Conservation (phyloP, 2,329 filamentous ascomycete species). For the Endothia cerciana region DNA sequence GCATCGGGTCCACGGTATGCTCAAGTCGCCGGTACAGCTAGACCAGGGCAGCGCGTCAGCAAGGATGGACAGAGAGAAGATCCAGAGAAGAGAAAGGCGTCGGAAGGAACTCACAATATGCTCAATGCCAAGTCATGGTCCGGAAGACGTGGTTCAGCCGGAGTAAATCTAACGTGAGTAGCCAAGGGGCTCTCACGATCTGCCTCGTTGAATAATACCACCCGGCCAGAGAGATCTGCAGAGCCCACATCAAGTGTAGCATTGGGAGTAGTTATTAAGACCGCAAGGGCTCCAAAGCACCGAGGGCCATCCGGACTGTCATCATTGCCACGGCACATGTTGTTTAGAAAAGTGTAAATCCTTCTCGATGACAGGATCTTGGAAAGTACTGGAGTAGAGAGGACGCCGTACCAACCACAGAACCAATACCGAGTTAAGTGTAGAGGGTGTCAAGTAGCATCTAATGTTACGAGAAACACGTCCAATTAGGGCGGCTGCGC, state of each 20-base stretch:
- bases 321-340: conserved; percentile 2
- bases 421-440: no score
- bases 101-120: not conserved
- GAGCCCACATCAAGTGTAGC: not conserved
- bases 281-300: conserved; percentile 6
- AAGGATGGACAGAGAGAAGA: no score
- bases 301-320: not conserved
- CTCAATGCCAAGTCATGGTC: not conserved
- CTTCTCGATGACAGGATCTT: not conserved
- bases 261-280: not conserved
- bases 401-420: not conserved
- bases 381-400: not conserved
- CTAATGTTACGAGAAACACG: not conserved
- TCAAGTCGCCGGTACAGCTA: conserved; percentile 12
- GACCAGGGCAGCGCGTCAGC: not conserved
- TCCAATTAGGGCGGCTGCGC: not conserved
- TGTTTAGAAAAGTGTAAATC: not conserved
- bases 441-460: not conserved
- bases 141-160: not conserved
- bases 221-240: not conserved
- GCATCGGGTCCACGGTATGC: conserved; percentile 8
- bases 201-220: not conserved
- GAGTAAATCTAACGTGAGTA: conserved; percentile 8
- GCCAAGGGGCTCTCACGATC: conserved; percentile 1
- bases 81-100: not conserved